Percentiles rank a stretch among this genome's conserved stretches.
These are phyloP conservation scores for Saccharomycopsis sp. DNA, from an alignment of 805 yeast species.

Conservation along the genomic window DNA sequence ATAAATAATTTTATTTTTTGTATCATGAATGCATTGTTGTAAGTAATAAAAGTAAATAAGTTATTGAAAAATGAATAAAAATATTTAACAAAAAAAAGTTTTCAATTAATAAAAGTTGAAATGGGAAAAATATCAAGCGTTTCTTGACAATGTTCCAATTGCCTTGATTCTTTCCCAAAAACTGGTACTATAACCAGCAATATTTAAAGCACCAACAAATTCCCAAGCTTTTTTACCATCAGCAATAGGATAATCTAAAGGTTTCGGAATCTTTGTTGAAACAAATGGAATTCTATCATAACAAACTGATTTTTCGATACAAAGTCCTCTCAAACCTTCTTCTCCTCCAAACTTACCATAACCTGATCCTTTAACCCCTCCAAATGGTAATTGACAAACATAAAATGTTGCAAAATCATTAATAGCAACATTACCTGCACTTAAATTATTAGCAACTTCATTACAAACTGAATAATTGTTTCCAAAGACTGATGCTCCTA, in stretches of 20 bases:
- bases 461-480: slow-evolving; percentile 45
- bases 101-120: too few relatives aligned
- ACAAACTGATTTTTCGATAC: slow-evolving; percentile 79
- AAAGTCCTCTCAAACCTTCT: slow-evolving; percentile 88
- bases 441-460: slow-evolving; percentile 49
- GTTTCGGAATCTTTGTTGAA: slow-evolving; percentile 75
- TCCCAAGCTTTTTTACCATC: slow-evolving; percentile 80
- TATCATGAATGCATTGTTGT: not conserved
- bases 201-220: slow-evolving; percentile 71
- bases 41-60: not conserved
- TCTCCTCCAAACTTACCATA: slow-evolving; percentile 98
- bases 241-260: slow-evolving; percentile 84
- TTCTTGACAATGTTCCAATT: slow-evolving; percentile 36
- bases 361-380: slow-evolving; percentile 88
- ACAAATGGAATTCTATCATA: slow-evolving; percentile 73
- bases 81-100: too few relatives aligned
- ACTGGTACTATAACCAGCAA: slow-evolving; percentile 73
- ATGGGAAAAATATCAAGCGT: too few relatives aligned
- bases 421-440: slow-evolving; percentile 89
- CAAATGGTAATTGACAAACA: slow-evolving; percentile 94
- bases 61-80: not conserved
- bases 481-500: slow-evolving; percentile 90
- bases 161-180: slow-evolving; percentile 58
- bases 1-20: not conserved
- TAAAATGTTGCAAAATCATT: slow-evolving; percentile 97